Base-by-base conservation (phyloP, 140 eudicot genomes). In the Bidens hawaiensis region DNA sequence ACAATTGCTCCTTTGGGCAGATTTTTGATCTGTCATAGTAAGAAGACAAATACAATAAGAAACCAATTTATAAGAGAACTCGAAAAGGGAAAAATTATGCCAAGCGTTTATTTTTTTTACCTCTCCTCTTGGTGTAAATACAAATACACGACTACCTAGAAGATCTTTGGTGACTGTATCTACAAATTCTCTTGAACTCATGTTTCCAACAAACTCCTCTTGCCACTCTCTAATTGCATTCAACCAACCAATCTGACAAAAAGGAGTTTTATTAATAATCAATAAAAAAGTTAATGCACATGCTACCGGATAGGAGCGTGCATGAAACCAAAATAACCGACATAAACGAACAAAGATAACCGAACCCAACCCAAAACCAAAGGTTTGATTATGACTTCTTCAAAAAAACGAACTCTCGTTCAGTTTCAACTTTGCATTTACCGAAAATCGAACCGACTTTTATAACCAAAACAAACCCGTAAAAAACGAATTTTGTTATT, bases 151-250 rank as follows among this genome's bases (percentile, higher is more conserved):
- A 63, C 77, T 72, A 19, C 77, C 77, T 14, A 72, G 43, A 52
- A 72, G 77, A 26, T 72, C 77, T 16, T 63, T 62, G 53, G 71
- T 62, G 64, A 72, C 33, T 18, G 76, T 60, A 15, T 77, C 82
- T 45, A 77, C 82, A 60, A 77, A 77, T 69, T 77, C 82, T 73
- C 75, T 60, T 43, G 77, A 87, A 52, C 87, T 93, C 99, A 93
- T 93, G 79, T 88, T 93, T 53, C 99, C 99, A 65, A 93, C 99
- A 73, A 93, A 93, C 82, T 93, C 99, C 65, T 93, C 99, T 65
- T 93, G 99, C 99, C 99, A 93, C 65, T 93, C 99, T 73, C 96
- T 85, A 54, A 93, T 93, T 57, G 99, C 99, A 53, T 93, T 88
- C 24, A 93, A 85, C 99, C 99, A 91, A 66, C 99, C 90, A 62